A percentile compares a stretch with the other conserved stretches of the same genome.
Evolutionary conservation across 2,329 filamentous ascomycete genomes (phyloP).

Genomic region (Colletotrichum higginsianum): DNA sequence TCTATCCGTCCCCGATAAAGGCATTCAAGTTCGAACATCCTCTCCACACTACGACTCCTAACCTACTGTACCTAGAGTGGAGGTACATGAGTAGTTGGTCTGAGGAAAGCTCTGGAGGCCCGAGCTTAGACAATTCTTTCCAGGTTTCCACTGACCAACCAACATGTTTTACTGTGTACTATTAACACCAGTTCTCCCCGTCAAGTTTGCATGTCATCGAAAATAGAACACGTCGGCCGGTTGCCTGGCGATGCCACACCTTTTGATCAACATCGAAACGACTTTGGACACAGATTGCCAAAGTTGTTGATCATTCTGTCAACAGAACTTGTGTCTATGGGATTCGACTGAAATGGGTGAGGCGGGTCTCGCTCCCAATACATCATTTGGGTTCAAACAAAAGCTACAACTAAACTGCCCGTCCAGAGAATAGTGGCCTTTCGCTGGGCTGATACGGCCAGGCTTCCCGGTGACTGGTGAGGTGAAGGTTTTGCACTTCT

Average conservation of each 20-base stretch:
- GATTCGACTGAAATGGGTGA: neutral
- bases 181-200: slow-evolving; percentile 11
- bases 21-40: neutral
- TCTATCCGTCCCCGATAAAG: neutral
- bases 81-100: neutral
- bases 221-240: slow-evolving; percentile 28
- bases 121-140: slow-evolving; percentile 33
- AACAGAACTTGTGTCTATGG: neutral
- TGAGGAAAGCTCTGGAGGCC: slow-evolving; percentile 17
- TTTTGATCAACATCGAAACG: slow-evolving; percentile 1
- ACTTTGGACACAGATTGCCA: neutral
- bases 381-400: neutral
- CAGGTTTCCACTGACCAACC: slow-evolving; percentile 32
- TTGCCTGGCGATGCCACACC: slow-evolving; percentile 13
- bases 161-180: neutral
- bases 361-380: neutral
- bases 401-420: neutral
- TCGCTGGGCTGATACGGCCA: slow-evolving; percentile 15
- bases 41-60: neutral
- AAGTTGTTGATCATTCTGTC: neutral
- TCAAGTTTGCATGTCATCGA: slow-evolving; percentile 5
- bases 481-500: slow-evolving; percentile 10
- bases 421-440: slow-evolving; percentile 11
- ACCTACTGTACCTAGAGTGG: no score
- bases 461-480: slow-evolving; percentile 21